These are phyloP conservation scores for Avena insularis DNA, from an alignment of 176 grass and related monocot species.

Conservation along the genomic window DNA sequence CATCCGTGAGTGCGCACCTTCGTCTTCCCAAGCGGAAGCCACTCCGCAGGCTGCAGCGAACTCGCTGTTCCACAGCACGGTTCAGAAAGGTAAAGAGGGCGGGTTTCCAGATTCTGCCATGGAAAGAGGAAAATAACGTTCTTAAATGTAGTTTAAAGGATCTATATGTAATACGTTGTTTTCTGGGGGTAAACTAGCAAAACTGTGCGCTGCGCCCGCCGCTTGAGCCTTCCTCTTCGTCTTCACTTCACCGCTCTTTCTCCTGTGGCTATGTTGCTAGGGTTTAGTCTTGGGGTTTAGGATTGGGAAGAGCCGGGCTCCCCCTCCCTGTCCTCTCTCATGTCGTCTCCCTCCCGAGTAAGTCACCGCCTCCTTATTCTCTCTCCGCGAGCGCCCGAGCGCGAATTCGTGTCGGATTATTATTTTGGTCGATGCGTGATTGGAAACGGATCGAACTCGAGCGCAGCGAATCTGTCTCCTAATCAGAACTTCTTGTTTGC, in stretches of 20 bases:
- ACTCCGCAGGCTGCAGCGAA: too few relatives aligned
- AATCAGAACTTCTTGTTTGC: background rate
- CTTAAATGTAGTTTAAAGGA: too few relatives aligned
- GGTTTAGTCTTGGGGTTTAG: conserved; percentile 27
- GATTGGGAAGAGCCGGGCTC: conserved; percentile 7
- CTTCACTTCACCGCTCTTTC: conserved; percentile 7
- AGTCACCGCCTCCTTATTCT: background rate
- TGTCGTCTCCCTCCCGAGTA: conserved; percentile 52
- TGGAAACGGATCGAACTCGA: background rate
- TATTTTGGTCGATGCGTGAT: background rate
- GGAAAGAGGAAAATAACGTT: too few relatives aligned
- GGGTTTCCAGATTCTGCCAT: too few relatives aligned
- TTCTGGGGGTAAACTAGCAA: too few relatives aligned
- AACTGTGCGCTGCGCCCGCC: too few relatives aligned
- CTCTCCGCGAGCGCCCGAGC: background rate
- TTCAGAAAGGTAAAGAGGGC: too few relatives aligned
- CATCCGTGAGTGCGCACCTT: too few relatives aligned
- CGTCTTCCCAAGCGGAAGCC: too few relatives aligned
- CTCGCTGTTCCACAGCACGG: too few relatives aligned
- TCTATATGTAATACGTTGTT: too few relatives aligned
- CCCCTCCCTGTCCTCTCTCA: background rate
- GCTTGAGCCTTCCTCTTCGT: background rate
- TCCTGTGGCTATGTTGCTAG: conserved; percentile 12
- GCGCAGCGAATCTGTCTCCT: background rate
- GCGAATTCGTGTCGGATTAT: background rate